Base-by-base conservation (phyloP, 148 eudicot genomes). In the Rhododendron henanense region DNA sequence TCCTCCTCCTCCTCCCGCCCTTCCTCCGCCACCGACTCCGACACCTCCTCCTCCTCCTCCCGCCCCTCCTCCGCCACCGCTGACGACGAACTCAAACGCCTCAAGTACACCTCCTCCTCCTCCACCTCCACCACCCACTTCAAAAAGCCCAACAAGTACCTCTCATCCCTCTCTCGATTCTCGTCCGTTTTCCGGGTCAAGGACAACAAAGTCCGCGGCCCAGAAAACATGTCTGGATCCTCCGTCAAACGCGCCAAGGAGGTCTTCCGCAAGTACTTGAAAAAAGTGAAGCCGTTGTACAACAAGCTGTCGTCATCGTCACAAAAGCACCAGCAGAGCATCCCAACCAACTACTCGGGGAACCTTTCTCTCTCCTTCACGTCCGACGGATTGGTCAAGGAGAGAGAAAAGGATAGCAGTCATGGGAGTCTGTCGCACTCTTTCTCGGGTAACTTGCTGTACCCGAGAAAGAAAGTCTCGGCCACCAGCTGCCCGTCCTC, bases 401-500 rank as follows among this genome's bases (percentile, higher is more conserved):
- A 45, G 6, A 37, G 21, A 50, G 65, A 33, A 4, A 59, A 44
- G 75, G 47, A 55, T 35, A 33, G 2, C 63, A 50, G 77, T 51
- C 45, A 85, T 3, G 78, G 75, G 0, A 57, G 55, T 3, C 81
- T 87, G 39, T 87, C 90, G 1, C 90, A 91, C 61, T 93, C 98
- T 3, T 93, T 95, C 86, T 95, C 97, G 0, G 98, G 94, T n/a
- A 95, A 91, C 79, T 47, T 93, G 47, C 74, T 92, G 85, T 89
- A 91, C 85, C 91, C 91, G 10, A 86, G 87, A 9, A 87, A 89
- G 71, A 91, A 89, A 55, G 89, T 93, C 33, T 81, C 51, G 73
- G 93, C 91, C 0, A 89, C 94, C 1, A 96, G 99, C 87, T 96
- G 99, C 73, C 99, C 99, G 18, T 92, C 96, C 5, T 96, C 99